These are phyloP conservation scores for Teratosphaeria nubilosa DNA, from an alignment of 2,329 filamentous ascomycete genomes.

Conservation along the genomic window DNA sequence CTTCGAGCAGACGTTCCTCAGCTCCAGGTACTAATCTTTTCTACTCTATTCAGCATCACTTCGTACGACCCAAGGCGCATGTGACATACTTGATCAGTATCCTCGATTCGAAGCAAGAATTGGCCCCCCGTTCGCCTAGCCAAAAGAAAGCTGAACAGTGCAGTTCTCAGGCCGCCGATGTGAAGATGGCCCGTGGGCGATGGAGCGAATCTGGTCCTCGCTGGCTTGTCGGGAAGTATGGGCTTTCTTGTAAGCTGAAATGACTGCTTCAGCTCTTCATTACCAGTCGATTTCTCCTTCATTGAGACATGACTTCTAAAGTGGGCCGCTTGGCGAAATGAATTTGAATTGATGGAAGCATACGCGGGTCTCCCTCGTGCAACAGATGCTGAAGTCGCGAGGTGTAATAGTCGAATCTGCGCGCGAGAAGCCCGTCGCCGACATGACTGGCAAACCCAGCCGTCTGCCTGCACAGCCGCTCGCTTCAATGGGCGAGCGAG, in stretches of 20 bases:
- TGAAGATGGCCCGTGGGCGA: slow-evolving; percentile 93
- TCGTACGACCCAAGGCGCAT: neutral
- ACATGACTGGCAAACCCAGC: slow-evolving; percentile 1
- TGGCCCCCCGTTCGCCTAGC: slow-evolving; percentile 79
- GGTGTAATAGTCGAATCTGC: neutral
- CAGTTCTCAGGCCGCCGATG: slow-evolving; percentile 81
- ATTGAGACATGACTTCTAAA: neutral
- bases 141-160: slow-evolving; percentile 90
- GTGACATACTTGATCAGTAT: slow-evolving; percentile 70
- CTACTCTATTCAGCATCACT: slow-evolving; percentile 33
- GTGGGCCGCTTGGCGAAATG: neutral
- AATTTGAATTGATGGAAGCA: neutral
- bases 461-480: neutral
- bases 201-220: slow-evolving; percentile 81
- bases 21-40: slow-evolving; percentile 73
- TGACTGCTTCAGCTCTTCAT: neutral
- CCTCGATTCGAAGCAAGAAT: slow-evolving; percentile 85
- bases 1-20: slow-evolving; percentile 64
- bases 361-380: neutral
- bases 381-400: neutral
- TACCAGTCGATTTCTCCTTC: neutral
- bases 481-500: neutral
- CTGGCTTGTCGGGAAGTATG: slow-evolving; percentile 46
- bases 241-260: slow-evolving; percentile 5
- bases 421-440: neutral